Base-by-base conservation (phyloP, 2,329 filamentous ascomycete species). In the Colletotrichum noveboracense region DNA sequence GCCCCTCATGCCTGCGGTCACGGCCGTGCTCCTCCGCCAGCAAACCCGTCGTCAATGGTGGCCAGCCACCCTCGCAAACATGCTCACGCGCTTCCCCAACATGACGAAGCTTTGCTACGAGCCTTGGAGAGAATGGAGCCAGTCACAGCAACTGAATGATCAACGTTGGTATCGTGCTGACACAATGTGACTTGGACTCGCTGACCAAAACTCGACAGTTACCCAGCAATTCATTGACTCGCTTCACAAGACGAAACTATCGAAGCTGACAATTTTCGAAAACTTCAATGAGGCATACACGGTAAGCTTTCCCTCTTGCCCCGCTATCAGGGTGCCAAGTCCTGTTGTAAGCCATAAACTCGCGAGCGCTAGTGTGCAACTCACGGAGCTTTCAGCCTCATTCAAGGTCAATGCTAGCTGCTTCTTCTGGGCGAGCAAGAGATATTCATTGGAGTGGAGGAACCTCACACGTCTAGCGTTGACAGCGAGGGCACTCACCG, bases 91-190 rank as follows among this genome's bases (percentile, higher is more conserved):
- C 61, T 80, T 85, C 74, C 82, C 84, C 16, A 81, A 80, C 70
- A 72, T 87, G 66, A 79, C 82, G 77, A 82, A 86, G 76, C 77
- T 86, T 77, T 80, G 81, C 68, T 85, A 84, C 77, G 83, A 86
- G 77, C 84, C 83, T 67, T 86, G 84, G 83, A 83, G 81, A 76
- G 82, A 85, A 77, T 83, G 78, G 79, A 14, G 4, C 70, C 48
- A 0, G 10, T 71, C 79, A 10, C 65, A 82, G 69, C 8, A 0
- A 30, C 69, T 69, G 4, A 82, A 81, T 10, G 83, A 85, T 78
- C 18, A 76, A 79, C 26, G 82, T 79, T 77, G 82, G 80, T 84
- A 14, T 78, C 69, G 21, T 58, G 28, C 67, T 36, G 21, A 48
- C 58, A 76, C 55, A 71, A 70, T 62, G 61, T 70, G 76, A 43